Conservation (phyloP, 2,329 filamentous ascomycete species). For the Ceratocystis destructans region DNA sequence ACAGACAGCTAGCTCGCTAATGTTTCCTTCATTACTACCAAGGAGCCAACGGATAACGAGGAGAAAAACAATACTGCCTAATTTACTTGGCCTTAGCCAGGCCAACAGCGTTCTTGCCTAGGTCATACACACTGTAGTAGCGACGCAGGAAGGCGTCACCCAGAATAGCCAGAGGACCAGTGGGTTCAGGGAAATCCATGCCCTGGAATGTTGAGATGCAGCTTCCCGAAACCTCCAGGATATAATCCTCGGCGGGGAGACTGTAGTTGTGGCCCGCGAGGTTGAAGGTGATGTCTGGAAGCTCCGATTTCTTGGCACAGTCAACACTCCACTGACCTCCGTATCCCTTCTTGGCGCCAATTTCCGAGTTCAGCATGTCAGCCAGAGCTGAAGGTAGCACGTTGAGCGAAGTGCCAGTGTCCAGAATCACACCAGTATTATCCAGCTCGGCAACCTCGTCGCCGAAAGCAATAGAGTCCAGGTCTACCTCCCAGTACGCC, state of each 20-base stretch:
- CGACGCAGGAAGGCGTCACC: constrained; percentile 75
- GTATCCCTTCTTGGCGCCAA: constrained; percentile 94
- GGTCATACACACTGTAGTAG: constrained; percentile 94
- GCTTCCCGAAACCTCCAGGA: constrained; percentile 84
- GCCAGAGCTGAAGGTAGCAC: constrained; percentile 82
- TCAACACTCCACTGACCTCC: constrained; percentile 95
- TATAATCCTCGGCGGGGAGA: constrained; percentile 81
- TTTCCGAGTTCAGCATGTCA: constrained; percentile 93
- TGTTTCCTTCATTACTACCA: neutral
- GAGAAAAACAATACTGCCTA: neutral
- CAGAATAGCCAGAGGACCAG: constrained; percentile 84
- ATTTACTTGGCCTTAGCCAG: constrained; percentile 65
- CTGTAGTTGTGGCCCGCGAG: constrained; percentile 87
- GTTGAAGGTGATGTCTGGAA: constrained; percentile 86
- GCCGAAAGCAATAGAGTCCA: constrained; percentile 82
- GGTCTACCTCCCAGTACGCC: constrained; percentile 99
- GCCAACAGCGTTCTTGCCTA: constrained; percentile 77
- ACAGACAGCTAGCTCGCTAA: neutral
- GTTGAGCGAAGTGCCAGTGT: constrained; percentile 96
- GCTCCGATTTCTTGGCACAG: constrained; percentile 64
- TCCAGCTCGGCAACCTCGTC: constrained; percentile 78
- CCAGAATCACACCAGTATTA: constrained; percentile 88
- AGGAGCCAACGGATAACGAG: neutral
- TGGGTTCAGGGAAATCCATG: constrained; percentile 80
- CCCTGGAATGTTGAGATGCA: constrained; percentile 98